These are phyloP conservation scores for Vitis rupestris DNA, from an alignment of 164 flowering plant genomes.

Conservation along the genomic window DNA sequence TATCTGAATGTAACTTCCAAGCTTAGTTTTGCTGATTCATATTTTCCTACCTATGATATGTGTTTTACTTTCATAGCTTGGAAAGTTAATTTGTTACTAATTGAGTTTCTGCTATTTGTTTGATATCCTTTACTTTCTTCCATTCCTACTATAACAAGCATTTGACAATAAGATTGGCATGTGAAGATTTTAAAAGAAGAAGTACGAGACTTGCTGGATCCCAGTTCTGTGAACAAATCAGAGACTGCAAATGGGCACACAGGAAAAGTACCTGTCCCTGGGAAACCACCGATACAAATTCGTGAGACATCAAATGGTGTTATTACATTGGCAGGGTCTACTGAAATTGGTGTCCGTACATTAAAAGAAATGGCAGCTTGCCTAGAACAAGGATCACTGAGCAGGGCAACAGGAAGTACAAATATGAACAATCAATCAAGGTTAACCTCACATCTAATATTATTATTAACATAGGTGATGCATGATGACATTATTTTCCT, in stretches of 20 bases:
- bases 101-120: background rate
- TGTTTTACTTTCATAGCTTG: background rate
- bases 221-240: constrained; percentile 50
- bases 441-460: constrained; percentile 27
- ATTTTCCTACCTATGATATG: background rate
- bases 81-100: background rate
- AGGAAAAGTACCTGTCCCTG: constrained; percentile 68
- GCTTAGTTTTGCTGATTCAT: background rate
- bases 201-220: constrained; percentile 90
- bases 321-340: constrained; percentile 93
- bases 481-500: too few species aligned
- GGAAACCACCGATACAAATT: constrained; percentile 93
- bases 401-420: constrained; percentile 97
- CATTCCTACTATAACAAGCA: background rate
- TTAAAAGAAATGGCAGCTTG: constrained; percentile 94
- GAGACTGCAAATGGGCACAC: constrained; percentile 63
- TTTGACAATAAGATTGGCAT: constrained; percentile 16
- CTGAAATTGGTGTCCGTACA: constrained; percentile 76
- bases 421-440: constrained; percentile 99
- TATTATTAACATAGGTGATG: too few species aligned
- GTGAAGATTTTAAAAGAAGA: constrained; percentile 95
- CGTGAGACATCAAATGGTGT: constrained; percentile 96
- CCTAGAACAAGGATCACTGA: constrained; percentile 91
- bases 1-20: background rate
- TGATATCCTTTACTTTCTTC: background rate